Conservation (phyloP, 805 yeast genomes). For the Grigorovia transvaalensis region DNA sequence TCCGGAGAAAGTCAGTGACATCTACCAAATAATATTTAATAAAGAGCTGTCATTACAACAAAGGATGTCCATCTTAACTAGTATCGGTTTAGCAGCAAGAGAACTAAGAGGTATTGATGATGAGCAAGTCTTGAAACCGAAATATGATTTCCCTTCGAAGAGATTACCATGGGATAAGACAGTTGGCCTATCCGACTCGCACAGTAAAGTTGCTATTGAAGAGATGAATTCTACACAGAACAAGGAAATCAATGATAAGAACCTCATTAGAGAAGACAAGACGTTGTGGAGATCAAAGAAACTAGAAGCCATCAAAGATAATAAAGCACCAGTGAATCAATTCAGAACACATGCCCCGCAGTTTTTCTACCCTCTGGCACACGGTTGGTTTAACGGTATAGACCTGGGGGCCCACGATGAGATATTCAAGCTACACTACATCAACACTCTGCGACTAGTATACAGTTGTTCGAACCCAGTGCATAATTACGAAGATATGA, state of each 20-base stretch:
- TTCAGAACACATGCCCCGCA: conserved; percentile 31
- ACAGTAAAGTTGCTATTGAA: background rate
- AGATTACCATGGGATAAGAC: conserved; percentile 24
- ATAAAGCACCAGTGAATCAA: conserved; percentile 12
- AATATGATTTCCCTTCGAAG: conserved; percentile 27
- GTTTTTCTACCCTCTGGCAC: conserved; percentile 45
- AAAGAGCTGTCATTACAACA: conserved; percentile 81
- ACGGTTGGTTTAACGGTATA: conserved; percentile 46
- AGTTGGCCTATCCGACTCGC: background rate
- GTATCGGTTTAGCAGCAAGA: conserved; percentile 62
- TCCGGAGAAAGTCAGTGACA: conserved; percentile 34
- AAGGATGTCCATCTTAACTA: conserved; percentile 56
- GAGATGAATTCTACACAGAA: conserved; percentile 1
- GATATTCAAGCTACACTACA: conserved; percentile 40
- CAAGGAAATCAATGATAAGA: background rate
- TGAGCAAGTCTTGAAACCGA: conserved; percentile 32
- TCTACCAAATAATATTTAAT: conserved; percentile 38
- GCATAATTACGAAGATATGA: conserved; percentile 30
- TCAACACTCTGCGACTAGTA: conserved; percentile 37
- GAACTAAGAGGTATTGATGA: conserved; percentile 59
- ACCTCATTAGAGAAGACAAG: background rate
- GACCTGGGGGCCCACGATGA: conserved; percentile 45
- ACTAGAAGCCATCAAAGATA: conserved; percentile 7
- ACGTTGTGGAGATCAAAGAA: conserved; percentile 29
- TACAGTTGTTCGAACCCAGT: conserved; percentile 41